These are phyloP conservation scores for Cichorium intybus DNA, from an alignment of 140 eudicot genomes.

Conservation along the genomic window DNA sequence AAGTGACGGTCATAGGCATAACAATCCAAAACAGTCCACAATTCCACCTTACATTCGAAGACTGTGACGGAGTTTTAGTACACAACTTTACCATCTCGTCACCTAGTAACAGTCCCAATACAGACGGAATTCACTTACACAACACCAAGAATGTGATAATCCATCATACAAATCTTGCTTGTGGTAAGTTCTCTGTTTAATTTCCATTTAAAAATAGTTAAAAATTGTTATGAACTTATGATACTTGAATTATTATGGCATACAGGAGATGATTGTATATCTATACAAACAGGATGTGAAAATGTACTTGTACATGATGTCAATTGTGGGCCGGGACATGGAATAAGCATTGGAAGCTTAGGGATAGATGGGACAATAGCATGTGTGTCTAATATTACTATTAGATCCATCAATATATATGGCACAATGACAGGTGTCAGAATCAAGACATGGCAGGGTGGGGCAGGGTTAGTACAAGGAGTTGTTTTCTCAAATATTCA, in stretches of 20 bases:
- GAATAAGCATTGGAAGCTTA: conserved; percentile 90
- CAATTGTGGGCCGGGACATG: conserved; percentile 97
- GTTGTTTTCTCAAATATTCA: conserved; percentile 73
- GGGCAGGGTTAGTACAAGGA: conserved; percentile 66
- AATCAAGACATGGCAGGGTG: conserved; percentile 98
- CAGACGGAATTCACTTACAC: conserved; percentile 88
- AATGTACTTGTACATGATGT: conserved; percentile 72
- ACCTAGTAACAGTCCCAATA: conserved; percentile 89
- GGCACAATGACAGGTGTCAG: conserved; percentile 88
- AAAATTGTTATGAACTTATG: not conserved
- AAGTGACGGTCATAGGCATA: conserved; percentile 79
- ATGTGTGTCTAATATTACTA: conserved; percentile 81
- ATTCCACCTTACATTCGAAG: conserved; percentile 82
- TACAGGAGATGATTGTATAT: conserved; percentile 94
- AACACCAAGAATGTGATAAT: conserved; percentile 72
- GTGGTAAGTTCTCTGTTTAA: conserved; percentile 46
- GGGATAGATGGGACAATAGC: conserved; percentile 71
- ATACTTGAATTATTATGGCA: not conserved
- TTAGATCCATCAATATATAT: conserved; percentile 52
- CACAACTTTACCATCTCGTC: conserved; percentile 50
- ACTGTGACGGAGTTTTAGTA: conserved; percentile 65
- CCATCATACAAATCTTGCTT: conserved; percentile 59
- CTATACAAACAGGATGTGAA: conserved; percentile 94
- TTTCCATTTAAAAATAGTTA: not conserved
- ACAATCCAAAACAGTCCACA: conserved; percentile 83